Conservation (phyloP, 2,329 filamentous ascomycete species). For the Diaporthe eres region DNA sequence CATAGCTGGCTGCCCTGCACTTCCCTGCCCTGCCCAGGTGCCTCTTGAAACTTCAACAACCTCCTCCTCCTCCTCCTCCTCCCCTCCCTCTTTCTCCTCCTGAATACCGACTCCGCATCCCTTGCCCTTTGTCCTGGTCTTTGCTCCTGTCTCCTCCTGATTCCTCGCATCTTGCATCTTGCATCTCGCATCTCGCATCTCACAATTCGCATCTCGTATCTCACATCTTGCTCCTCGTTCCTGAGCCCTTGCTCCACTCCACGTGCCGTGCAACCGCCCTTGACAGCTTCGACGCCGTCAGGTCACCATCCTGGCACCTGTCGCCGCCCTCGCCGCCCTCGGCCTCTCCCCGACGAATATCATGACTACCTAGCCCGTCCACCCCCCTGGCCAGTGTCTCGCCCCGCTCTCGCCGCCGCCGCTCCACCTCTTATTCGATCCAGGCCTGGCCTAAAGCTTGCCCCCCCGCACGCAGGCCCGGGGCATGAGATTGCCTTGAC, state of each 20-base stretch:
- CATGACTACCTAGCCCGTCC: conserved; percentile 25
- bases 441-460: background rate
- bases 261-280: conserved; percentile 13
- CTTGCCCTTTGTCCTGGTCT: background rate
- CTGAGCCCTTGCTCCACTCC: background rate
- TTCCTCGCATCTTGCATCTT: conserved; percentile 8
- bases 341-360: conserved; percentile 19
- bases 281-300: background rate
- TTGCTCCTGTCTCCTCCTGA: background rate
- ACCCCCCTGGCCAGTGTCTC: conserved; percentile 6
- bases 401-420: background rate
- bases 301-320: background rate
- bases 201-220: conserved; percentile 3
- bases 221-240: background rate
- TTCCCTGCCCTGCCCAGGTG: conserved; percentile 18
- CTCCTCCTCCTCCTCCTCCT: background rate
- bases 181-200: conserved; percentile 4
- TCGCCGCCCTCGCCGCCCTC: background rate
- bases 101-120: background rate
- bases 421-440: background rate
- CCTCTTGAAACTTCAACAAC: conserved; percentile 18
- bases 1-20: conserved; percentile 5
- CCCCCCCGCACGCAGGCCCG: background rate
- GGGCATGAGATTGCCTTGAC: conserved; percentile 1
- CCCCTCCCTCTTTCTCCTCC: background rate